Conservation (phyloP, 257 asterid species). For the Asclepias syriaca region DNA sequence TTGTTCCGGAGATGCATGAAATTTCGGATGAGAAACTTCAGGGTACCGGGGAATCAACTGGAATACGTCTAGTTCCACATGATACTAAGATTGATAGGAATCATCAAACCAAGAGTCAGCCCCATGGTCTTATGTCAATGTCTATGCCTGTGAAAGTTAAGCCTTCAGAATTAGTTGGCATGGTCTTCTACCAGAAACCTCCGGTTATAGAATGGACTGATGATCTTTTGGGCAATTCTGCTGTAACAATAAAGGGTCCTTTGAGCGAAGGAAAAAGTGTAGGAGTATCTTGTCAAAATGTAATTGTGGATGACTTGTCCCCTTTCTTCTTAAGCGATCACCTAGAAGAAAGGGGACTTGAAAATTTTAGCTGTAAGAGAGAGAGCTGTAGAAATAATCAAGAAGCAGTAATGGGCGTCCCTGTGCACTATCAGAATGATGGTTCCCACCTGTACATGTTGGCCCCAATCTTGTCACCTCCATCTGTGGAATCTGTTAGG, state of each 20-base stretch:
- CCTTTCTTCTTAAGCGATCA: constrained; percentile 52
- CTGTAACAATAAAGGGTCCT: constrained; percentile 9
- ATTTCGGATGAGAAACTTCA: constrained; percentile 25
- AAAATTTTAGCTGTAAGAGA: constrained; percentile 23
- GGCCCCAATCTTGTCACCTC: constrained; percentile 69
- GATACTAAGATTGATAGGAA: constrained; percentile 10
- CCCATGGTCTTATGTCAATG: constrained; percentile 18
- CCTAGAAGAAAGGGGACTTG: constrained; percentile 29
- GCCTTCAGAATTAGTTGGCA: constrained; percentile 36
- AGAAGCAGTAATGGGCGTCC: constrained; percentile 54
- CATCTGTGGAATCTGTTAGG: constrained; percentile 51
- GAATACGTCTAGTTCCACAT: constrained; percentile 13
- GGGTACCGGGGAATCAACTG: constrained; percentile 17
- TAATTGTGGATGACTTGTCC: constrained; percentile 30
- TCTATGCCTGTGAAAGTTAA: constrained; percentile 28
- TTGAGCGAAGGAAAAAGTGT: constrained; percentile 15
- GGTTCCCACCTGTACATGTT: constrained; percentile 78
- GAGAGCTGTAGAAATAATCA: constrained; percentile 24
- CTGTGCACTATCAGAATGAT: constrained; percentile 67
- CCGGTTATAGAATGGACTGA: constrained; percentile 51
- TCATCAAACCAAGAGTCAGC: constrained; percentile 19
- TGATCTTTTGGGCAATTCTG: constrained; percentile 24
- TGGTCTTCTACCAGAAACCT: constrained; percentile 58
- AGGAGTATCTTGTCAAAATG: constrained; percentile 22
- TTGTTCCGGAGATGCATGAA: constrained; percentile 24